phyloP scores from a whole-genome alignment of 805 yeast genomes.

The Cyberlindnera lachancei region DNA sequence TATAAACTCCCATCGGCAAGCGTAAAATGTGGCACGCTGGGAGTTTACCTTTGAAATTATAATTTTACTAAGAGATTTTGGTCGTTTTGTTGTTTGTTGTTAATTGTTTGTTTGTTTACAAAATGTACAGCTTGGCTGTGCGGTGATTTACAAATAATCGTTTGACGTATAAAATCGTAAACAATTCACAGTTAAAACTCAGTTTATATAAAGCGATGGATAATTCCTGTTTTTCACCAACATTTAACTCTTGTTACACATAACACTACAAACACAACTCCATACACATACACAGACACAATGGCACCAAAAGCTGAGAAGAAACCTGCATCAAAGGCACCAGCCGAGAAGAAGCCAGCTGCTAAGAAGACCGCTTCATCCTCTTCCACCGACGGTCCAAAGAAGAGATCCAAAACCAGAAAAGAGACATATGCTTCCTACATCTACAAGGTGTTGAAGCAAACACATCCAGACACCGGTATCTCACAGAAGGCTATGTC shows the following conservation, averaged over 20 bases:
- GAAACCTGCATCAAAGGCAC: slow-evolving; percentile 88
- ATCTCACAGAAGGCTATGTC: slow-evolving; percentile 98
- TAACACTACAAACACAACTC: too few species aligned
- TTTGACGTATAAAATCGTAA: too few species aligned
- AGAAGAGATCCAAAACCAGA: slow-evolving; percentile 93
- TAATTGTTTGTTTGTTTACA: background rate
- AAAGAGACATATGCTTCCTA: slow-evolving; percentile 97
- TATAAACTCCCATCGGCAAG: slow-evolving; percentile 1
- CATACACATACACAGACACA: slow-evolving; percentile 36
- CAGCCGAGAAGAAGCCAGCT: slow-evolving; percentile 92
- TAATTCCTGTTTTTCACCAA: background rate
- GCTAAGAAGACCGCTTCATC: slow-evolving; percentile 85
- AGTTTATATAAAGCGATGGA: too few species aligned
- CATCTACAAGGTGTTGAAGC: slow-evolving; percentile 96
- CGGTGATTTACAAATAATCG: too few species aligned
- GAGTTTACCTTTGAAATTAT: slow-evolving; percentile 2
- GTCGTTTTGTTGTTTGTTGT: too few species aligned
- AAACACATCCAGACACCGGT: slow-evolving; percentile 99
- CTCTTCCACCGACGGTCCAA: slow-evolving; percentile 63
- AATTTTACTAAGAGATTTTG: too few species aligned
- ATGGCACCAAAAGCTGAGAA: slow-evolving; percentile 55
- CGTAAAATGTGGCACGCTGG: slow-evolving; percentile 6
- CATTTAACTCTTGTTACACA: too few species aligned
- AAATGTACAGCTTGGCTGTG: background rate
- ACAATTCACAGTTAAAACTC: too few species aligned